Conservation (phyloP, 1,139 yeast species). For the Suhomyces kunorum region DNA sequence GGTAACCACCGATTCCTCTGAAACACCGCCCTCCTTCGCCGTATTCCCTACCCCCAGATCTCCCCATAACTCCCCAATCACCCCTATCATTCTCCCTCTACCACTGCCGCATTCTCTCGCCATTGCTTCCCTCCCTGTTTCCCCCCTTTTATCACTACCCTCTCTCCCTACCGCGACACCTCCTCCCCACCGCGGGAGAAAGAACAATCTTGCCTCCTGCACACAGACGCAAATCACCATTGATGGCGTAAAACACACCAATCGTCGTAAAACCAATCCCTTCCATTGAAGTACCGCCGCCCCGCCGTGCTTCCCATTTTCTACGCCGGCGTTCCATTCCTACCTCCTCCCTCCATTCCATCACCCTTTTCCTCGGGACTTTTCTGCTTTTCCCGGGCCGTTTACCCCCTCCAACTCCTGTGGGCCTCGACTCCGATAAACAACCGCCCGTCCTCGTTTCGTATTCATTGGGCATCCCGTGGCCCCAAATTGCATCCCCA, state of each 20-base stretch:
- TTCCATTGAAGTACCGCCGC: constrained; percentile 3
- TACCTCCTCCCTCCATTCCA: background rate
- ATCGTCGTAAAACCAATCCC: constrained; percentile 5
- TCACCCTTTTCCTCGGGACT: background rate
- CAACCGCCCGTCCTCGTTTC: constrained; percentile 2
- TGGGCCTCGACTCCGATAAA: constrained; percentile 1
- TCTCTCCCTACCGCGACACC: background rate
- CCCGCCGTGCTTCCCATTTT: background rate
- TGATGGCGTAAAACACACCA: constrained; percentile 12
- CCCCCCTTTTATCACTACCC: background rate
- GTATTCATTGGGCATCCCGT: background rate
- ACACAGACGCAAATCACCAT: constrained; percentile 10
- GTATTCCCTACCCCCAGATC: no score
- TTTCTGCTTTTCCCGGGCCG: background rate
- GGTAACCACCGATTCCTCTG: no score
- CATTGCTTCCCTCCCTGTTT: background rate
- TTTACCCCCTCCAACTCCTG: background rate
- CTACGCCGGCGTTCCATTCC: background rate
- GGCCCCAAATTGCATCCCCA: background rate
- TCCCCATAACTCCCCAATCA: no score
- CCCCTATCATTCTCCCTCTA: background rate
- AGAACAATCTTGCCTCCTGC: constrained; percentile 7
- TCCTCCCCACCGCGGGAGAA: constrained; percentile 2
- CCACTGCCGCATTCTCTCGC: background rate
- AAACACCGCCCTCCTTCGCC: no score